Conservation (phyloP, 1,284 basidiomycete species). For the Sanghuangporus baumii region DNA sequence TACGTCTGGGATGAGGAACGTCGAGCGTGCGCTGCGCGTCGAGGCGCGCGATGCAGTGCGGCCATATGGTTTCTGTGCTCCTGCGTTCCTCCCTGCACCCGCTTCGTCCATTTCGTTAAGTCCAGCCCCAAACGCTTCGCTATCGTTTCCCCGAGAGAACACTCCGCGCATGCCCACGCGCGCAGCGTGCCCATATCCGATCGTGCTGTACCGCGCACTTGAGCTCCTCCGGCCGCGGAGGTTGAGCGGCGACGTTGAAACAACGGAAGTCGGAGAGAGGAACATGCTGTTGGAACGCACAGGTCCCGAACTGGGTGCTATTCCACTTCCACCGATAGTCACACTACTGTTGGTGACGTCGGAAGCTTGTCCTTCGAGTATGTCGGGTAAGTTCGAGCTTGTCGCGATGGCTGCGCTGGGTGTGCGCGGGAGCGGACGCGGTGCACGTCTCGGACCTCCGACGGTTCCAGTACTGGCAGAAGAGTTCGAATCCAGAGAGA, state of each 20-base stretch:
- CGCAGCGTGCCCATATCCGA: slow-evolving; percentile 4
- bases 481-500: background rate
- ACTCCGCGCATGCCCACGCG: background rate
- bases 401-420: background rate
- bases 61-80: background rate
- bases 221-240: background rate
- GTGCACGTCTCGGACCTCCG: background rate
- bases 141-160: background rate
- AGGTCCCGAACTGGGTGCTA: background rate
- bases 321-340: background rate
- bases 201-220: background rate
- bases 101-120: background rate
- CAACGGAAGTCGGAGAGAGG: background rate
- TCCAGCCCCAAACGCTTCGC: background rate
- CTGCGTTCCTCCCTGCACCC: background rate
- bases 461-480: background rate
- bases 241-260: background rate
- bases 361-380: background rate
- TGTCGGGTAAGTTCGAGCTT: slow-evolving; percentile 2
- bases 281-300: background rate
- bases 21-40: background rate
- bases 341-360: background rate
- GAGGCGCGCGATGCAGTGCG: background rate
- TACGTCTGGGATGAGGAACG: slow-evolving; percentile 12
- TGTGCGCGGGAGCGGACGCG: slow-evolving; percentile 10